phyloP scores from a whole-genome alignment of 2,329 filamentous ascomycete genomes.

The Fusarium proliferatum region DNA sequence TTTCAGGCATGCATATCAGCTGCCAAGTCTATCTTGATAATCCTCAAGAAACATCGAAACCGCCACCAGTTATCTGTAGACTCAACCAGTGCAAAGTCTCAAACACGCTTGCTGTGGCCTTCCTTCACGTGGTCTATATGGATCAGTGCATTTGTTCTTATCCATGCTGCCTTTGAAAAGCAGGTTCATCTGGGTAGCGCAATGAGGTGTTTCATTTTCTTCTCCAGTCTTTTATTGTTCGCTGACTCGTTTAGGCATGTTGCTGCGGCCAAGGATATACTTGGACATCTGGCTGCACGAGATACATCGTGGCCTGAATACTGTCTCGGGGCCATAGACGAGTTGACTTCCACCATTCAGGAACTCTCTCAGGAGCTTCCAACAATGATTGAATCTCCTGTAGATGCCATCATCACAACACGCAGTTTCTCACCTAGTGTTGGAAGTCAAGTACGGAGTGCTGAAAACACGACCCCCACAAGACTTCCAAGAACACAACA shows the following conservation, averaged over 20 bases:
- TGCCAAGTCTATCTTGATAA: slow-evolving; percentile 59
- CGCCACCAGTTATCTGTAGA: slow-evolving; percentile 24
- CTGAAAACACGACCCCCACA: not conserved
- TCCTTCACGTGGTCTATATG: slow-evolving; percentile 64
- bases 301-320: slow-evolving; percentile 51
- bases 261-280: slow-evolving; percentile 44
- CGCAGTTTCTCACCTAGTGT: not conserved
- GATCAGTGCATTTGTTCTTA: slow-evolving; percentile 64
- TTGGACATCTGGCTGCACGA: slow-evolving; percentile 44
- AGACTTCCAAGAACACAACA: slow-evolving; percentile 5
- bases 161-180: slow-evolving; percentile 60
- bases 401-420: slow-evolving; percentile 14
- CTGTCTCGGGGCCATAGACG: slow-evolving; percentile 48
- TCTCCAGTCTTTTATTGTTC: no score
- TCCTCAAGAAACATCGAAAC: slow-evolving; percentile 48
- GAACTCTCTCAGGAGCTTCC: slow-evolving; percentile 37
- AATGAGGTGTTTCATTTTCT: slow-evolving; percentile 47
- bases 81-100: slow-evolving; percentile 12
- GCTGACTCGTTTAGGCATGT: slow-evolving; percentile 39
- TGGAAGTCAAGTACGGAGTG: not conserved
- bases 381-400: slow-evolving; percentile 24
- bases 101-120: slow-evolving; percentile 57
- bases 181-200: slow-evolving; percentile 54
- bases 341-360: slow-evolving; percentile 45
- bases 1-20: slow-evolving; percentile 64